A percentile compares a stretch with the other conserved stretches of the same genome.
phyloP scores from a whole-genome alignment of 495 filamentous ascomycete genomes.

The Aspergillus baeticus region DNA sequence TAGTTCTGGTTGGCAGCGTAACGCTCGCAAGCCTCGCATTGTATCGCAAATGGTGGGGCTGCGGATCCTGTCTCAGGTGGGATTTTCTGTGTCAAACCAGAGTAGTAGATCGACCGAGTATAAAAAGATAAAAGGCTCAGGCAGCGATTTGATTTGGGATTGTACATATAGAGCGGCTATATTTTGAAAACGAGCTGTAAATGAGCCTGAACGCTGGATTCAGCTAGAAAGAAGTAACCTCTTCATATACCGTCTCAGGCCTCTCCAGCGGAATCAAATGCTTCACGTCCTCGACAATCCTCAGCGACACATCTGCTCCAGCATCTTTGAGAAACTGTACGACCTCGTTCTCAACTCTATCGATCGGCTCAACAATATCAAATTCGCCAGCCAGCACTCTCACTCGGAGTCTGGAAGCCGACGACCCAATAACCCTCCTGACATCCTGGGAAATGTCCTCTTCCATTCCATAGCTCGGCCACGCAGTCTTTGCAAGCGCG shows the following conservation, averaged over 20 bases:
- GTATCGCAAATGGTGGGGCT: no score
- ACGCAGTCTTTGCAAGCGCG: slow-evolving; percentile 32
- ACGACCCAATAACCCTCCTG: neutral
- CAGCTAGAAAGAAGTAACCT: slow-evolving; percentile 1
- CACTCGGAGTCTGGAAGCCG: slow-evolving; percentile 4
- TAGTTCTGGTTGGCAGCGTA: no score
- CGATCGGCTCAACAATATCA: slow-evolving; percentile 36
- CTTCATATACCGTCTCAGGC: neutral
- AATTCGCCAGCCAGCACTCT: slow-evolving; percentile 29
- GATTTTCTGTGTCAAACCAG: no score
- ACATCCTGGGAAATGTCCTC: slow-evolving; percentile 33
- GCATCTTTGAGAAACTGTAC: slow-evolving; percentile 14
- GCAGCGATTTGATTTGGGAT: no score
- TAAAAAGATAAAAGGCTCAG: no score
- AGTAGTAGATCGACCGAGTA: no score
- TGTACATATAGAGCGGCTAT: no score
- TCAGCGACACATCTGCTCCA: slow-evolving; percentile 11
- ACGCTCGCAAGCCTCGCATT: no score
- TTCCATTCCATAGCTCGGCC: slow-evolving; percentile 39
- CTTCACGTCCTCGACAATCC: slow-evolving; percentile 8
- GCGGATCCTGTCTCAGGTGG: no score
- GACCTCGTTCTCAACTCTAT: slow-evolving; percentile 31
- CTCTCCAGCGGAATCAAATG: slow-evolving; percentile 21
- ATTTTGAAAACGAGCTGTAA: no score
- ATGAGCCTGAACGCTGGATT: no score